Base-by-base conservation (phyloP, 2,329 filamentous ascomycete genomes). In the Colletotrichum sp. region DNA sequence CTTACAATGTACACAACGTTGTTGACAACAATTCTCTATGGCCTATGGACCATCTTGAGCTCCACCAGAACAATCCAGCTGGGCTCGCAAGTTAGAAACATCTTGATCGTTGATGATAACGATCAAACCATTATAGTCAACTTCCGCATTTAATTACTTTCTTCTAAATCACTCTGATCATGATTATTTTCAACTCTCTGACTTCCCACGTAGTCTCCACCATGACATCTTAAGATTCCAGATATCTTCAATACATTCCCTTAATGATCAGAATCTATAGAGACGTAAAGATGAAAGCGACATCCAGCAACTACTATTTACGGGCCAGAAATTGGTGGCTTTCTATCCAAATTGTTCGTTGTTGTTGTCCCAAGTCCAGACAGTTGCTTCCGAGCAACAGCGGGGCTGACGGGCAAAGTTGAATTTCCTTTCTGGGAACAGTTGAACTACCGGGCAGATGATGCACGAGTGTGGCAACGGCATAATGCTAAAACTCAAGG, bases 121-220 rank as follows among this genome's bases (percentile, higher is more conserved):
- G 0, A 10, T 9, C 16, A 43, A 43, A 10, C 7, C 0, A 2
- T n/a, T n/a, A n/a, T 43, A 43, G 16, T 43, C 1, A 43, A 6
- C 16, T 36, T 5, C 0, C 0, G 13, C 4, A 36, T 36, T 4
- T 24, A 24, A 24, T 24, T 24, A 24, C 21, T 24, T 24, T 24
- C 21, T 24, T 24, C 21, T 24, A 24, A 24, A 16, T 36, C 34
- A 36, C 34, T 36, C 0, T 36, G 7, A 36, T 7, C 34, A 36
- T 8, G 7, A 36, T 16, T 36, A 1, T 36, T 36, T 16, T 4
- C 15, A 43, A 43, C 5, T 10, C 5, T 10, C 36, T 43, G 5
- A n/a, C 7, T 43, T 43, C 8, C 16, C 16, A 18, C 16, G 7
- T 43, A 43, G 16, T 43, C 15, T 18, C 8, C 36, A 6, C 16